Conservation (phyloP, 2,329 filamentous ascomycete species). For the Saccharata proteae region DNA sequence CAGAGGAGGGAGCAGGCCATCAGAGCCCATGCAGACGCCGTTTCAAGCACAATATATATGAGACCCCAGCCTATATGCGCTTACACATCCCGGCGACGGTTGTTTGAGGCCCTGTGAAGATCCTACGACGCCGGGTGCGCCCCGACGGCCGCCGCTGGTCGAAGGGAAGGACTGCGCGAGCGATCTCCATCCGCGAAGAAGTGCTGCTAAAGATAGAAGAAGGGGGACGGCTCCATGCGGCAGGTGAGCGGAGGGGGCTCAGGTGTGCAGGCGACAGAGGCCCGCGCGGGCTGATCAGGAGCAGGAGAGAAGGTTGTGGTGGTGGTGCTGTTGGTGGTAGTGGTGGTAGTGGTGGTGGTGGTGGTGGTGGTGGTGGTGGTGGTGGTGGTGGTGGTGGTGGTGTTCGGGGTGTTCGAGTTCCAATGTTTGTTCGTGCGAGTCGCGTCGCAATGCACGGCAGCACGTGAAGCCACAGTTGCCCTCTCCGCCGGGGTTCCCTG, state of each 20-base stretch:
- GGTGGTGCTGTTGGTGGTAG: conserved; percentile 3
- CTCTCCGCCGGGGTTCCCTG: too few species aligned
- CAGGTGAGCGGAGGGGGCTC: conserved; percentile 2
- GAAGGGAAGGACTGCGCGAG: too few species aligned
- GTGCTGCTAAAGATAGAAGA: conserved; percentile 6
- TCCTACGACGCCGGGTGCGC: conserved; percentile 3
- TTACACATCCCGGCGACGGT: conserved; percentile 19
- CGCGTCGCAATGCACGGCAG: too few species aligned
- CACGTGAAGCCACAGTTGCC: too few species aligned
- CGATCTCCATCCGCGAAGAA: too few species aligned
- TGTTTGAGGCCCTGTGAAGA: conserved; percentile 2
- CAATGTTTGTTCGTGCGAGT: too few species aligned
- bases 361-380: background rate
- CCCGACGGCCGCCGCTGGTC: too few species aligned
- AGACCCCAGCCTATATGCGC: conserved; percentile 25
- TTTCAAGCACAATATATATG: conserved; percentile 24
- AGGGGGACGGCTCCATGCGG: conserved; percentile 3
- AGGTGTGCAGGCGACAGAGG: background rate
- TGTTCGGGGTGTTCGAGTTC: too few species aligned
- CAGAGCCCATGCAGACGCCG: conserved; percentile 25
- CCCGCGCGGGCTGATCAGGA: conserved; percentile 6
- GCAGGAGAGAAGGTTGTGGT: conserved; percentile 1
- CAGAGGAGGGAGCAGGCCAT: conserved; percentile 23
- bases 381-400: background rate
- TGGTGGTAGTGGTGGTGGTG: background rate